These are phyloP conservation scores for Fusarium setosum DNA, from an alignment of 2,329 filamentous ascomycete species.

Conservation along the genomic window DNA sequence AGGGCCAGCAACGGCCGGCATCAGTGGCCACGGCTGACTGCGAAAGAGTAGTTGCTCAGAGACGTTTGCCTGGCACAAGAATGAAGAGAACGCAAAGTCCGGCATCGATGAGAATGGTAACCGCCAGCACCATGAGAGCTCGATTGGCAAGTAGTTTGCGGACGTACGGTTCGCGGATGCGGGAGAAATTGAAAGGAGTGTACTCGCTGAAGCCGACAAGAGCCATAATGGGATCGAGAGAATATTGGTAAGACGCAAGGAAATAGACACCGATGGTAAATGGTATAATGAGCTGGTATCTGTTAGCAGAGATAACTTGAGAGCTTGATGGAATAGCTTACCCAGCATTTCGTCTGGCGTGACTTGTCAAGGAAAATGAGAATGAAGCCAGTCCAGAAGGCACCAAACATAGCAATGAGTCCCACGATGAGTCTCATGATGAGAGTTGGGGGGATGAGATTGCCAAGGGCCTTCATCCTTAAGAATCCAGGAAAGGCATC, in stretches of 20 bases:
- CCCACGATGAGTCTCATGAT: constrained; percentile 88
- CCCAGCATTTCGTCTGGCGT: constrained; percentile 83
- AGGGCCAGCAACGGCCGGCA: constrained; percentile 39
- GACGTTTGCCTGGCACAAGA: constrained; percentile 88
- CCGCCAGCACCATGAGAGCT: constrained; percentile 80
- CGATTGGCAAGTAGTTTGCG: constrained; percentile 86
- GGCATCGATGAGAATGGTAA: constrained; percentile 81
- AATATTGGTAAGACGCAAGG: constrained; percentile 93
- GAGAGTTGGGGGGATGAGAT: constrained; percentile 91
- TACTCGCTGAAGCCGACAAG: constrained; percentile 94
- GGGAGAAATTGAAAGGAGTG: constrained; percentile 91
- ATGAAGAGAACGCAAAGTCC: constrained; percentile 92
- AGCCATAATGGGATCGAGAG: constrained; percentile 90
- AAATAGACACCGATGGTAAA: constrained; percentile 93
- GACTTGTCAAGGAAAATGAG: constrained; percentile 90
- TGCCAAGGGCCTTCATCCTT: constrained; percentile 93
- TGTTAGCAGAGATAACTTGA: constrained; percentile 16
- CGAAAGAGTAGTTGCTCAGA: constrained; percentile 58
- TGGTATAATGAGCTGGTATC: constrained; percentile 75
- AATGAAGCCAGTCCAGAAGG: constrained; percentile 93
- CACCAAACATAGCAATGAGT: constrained; percentile 84
- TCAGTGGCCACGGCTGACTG: constrained; percentile 30
- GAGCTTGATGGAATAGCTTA: constrained; percentile 58
- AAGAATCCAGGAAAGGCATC: constrained; percentile 99
- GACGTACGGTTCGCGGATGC: constrained; percentile 91